These are phyloP conservation scores for Paecilomyces sp. DNA, from an alignment of 2,329 filamentous ascomycete genomes.

Conservation along the genomic window DNA sequence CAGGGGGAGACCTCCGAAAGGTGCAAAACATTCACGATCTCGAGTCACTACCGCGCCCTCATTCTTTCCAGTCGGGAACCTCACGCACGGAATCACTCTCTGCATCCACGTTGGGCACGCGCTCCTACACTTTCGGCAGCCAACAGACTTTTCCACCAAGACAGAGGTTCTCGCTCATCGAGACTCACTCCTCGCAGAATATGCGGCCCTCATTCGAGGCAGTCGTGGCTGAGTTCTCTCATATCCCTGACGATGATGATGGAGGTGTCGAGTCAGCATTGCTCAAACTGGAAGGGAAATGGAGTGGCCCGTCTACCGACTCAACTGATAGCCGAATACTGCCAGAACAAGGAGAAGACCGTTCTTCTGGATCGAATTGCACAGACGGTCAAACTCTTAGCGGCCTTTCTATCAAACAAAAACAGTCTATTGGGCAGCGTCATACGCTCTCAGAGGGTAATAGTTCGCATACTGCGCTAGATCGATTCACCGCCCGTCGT, in stretches of 20 bases:
- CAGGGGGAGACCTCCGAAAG: conserved; percentile 67
- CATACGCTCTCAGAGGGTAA: conserved; percentile 8
- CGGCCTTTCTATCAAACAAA: background rate
- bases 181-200: conserved; percentile 50
- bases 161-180: conserved; percentile 33
- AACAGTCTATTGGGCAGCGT: background rate
- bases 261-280: conserved; percentile 90
- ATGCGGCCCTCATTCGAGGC: conserved; percentile 71
- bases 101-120: conserved; percentile 5
- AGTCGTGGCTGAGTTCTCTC: conserved; percentile 78
- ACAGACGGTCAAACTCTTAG: background rate
- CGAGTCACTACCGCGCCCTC: conserved; percentile 34
- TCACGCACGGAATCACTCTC: conserved; percentile 27
- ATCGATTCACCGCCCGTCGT: conserved; percentile 21
- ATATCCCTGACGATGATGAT: conserved; percentile 81
- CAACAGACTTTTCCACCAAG: conserved; percentile 7
- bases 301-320: conserved; percentile 35
- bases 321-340: conserved; percentile 5
- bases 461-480: conserved; percentile 18
- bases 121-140: background rate
- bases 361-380: background rate
- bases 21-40: conserved; percentile 59
- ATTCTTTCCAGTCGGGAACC: conserved; percentile 28
- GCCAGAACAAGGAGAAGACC: background rate
- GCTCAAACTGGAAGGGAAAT: conserved; percentile 84